Percentiles rank a stretch among this genome's conserved stretches.
phyloP scores from a whole-genome alignment of 2,329 filamentous ascomycete species.

The Nannizzia gypsea region DNA sequence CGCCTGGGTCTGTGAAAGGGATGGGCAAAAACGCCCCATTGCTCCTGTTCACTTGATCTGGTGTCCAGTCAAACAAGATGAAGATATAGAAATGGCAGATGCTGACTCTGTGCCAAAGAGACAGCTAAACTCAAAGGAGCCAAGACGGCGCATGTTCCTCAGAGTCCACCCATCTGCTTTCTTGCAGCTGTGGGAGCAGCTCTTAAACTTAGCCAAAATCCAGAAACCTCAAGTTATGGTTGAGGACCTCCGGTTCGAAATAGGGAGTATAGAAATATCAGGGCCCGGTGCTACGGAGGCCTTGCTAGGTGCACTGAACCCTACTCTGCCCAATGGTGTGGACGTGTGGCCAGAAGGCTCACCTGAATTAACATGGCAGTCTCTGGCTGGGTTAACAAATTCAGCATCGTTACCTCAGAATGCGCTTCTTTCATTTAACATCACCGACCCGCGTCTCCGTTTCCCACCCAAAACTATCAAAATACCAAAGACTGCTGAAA shows the following conservation, averaged over 20 bases:
- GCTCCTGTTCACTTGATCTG: conserved; percentile 65
- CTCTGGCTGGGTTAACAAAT: conserved; percentile 47
- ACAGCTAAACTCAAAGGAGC: conserved; percentile 18
- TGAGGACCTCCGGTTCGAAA: conserved; percentile 58
- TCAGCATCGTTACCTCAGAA: conserved; percentile 58
- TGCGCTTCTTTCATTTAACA: conserved; percentile 58
- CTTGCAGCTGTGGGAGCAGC: conserved; percentile 51
- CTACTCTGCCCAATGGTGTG: conserved; percentile 27
- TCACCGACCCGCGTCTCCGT: conserved; percentile 67
- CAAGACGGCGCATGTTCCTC: conserved; percentile 50
- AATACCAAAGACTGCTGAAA: conserved; percentile 25
- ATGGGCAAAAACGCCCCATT: conserved; percentile 46
- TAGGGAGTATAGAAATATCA: conserved; percentile 58
- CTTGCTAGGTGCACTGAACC: conserved; percentile 56
- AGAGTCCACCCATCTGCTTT: conserved; percentile 72
- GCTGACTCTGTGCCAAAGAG: conserved; percentile 10
- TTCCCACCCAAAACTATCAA: conserved; percentile 55
- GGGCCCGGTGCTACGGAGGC: conserved; percentile 71
- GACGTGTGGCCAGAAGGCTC: conserved; percentile 18
- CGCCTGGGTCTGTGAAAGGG: conserved; percentile 47
- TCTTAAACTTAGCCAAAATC: conserved; percentile 47
- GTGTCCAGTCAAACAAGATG: conserved; percentile 41
- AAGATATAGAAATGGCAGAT: conserved; percentile 30
- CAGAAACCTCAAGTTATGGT: conserved; percentile 51
- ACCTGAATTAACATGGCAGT: conserved; percentile 31